These are phyloP conservation scores for Trichophyton verrucosum DNA, from an alignment of 2,329 filamentous ascomycete genomes.

Conservation along the genomic window DNA sequence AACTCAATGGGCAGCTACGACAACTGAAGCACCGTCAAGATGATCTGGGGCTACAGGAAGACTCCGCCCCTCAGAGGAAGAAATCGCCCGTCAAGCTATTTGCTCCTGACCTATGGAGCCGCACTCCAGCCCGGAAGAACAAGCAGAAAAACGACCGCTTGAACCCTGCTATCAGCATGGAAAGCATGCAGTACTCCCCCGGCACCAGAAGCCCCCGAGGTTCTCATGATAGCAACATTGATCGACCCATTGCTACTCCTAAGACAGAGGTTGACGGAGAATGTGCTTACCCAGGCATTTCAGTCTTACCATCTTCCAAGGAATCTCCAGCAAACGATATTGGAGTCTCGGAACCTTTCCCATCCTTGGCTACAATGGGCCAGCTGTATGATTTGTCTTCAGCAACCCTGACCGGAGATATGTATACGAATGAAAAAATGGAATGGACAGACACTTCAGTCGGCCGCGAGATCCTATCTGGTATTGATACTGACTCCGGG, in stretches of 20 bases:
- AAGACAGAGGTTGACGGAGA: slow-evolving; percentile 9
- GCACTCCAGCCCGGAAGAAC: background rate
- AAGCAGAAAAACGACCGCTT: background rate
- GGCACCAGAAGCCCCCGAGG: background rate
- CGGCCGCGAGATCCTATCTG: slow-evolving; percentile 5
- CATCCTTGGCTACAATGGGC: background rate
- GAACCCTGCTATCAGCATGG: background rate
- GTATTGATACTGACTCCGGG: background rate
- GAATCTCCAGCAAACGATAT: background rate
- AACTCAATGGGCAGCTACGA: background rate
- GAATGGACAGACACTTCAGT: slow-evolving; percentile 5
- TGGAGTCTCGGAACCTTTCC: background rate
- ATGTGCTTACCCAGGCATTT: slow-evolving; percentile 11
- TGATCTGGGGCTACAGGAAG: background rate
- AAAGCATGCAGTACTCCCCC: background rate
- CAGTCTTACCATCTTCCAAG: slow-evolving; percentile 9
- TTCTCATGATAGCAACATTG: background rate
- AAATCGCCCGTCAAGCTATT: background rate
- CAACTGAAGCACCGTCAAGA: background rate
- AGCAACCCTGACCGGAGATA: slow-evolving; percentile 1
- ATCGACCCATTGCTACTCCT: background rate
- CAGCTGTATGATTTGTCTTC: background rate
- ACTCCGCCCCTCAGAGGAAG: background rate
- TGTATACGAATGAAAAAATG: background rate
- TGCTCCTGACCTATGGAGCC: slow-evolving; percentile 2